Base-by-base conservation (phyloP, 495 filamentous ascomycete genomes). In the Aspergillus coremiiformis region DNA sequence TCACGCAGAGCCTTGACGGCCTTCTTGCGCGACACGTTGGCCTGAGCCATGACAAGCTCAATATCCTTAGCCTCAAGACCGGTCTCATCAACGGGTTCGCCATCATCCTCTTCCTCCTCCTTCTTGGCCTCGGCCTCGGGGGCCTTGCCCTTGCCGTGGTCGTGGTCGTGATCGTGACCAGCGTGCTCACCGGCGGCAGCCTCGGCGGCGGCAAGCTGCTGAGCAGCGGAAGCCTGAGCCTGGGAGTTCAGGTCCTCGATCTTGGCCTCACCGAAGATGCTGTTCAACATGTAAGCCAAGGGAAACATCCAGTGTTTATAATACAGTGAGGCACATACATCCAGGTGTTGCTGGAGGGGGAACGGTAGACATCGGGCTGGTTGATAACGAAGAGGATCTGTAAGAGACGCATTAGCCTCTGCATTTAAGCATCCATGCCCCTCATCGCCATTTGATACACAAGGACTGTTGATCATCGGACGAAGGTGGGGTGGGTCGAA, bases 261-360 rank as follows among this genome's bases (percentile, higher is more conserved):
- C 86, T 99, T 99, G 68, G 94, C 94, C 79, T 99, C 93, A 70
- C 93, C 93, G 73, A 99, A 99, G 76, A 99, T 95, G 75, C 93
- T 98, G 49, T 44, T 19, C 29, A 50, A 55, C 49, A 23, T 26
- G 58, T 68, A 50, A 68, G 64, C 47, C 23, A 24, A 33, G 10
- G 52, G 45, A 42, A 54, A 15, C 5, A 20, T 32, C 7, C 11
- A 52, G 15, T 35, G 41, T 19, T 22, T 19, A 15, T 29, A 5
- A 17, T 43, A 21, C 27, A 32, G 39, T 4, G 33, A 21, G 21
- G 7, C 44, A 69, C 87, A 78, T 78, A 96, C 93, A 99, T 99
- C 82, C 89, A 99, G 67, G 90, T 96, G 82, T 97, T 96, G 84
- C 87, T 95, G 70, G 84, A 85, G 57, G 93, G 92, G 35, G 90